Evolutionary conservation across 345 rosid genomes (phyloP).

Genomic region (Hevea brasiliensis): DNA sequence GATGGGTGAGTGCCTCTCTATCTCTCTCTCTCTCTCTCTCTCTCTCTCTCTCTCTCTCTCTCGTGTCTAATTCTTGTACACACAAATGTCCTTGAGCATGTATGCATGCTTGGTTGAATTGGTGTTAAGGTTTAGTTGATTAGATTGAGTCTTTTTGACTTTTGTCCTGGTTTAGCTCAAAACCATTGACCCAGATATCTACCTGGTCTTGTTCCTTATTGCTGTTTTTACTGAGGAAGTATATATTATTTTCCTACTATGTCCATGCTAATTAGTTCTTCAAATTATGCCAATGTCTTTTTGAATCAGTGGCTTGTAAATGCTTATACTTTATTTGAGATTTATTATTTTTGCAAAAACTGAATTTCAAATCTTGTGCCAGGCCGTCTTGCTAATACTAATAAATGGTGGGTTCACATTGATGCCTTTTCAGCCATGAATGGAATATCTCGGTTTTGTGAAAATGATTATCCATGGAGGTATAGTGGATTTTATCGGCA

Average conservation of each 20-base stretch:
- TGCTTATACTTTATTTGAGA: constrained; percentile 6
- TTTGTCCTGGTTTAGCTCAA: background rate
- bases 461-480: constrained; percentile 84
- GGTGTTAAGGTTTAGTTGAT: background rate
- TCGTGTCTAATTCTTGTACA: too few species aligned
- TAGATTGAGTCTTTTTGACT: too few species aligned
- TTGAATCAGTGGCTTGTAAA: background rate
- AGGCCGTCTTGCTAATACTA: constrained; percentile 47
- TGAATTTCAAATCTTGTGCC: constrained; percentile 18
- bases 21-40: constrained; percentile 27
- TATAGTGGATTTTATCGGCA: constrained; percentile 28
- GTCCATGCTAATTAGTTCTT: background rate
- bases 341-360: background rate
- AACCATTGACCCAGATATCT: background rate
- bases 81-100: background rate
- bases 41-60: background rate
- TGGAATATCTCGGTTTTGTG: constrained; percentile 94
- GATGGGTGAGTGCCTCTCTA: constrained; percentile 48
- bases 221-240: background rate
- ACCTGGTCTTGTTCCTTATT: background rate
- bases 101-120: constrained; percentile 3
- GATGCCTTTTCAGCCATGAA: constrained; percentile 92
- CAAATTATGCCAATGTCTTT: background rate
- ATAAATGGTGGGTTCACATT: constrained; percentile 71
- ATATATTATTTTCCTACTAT: background rate